These are phyloP conservation scores for Colletotrichum gloeosporioides DNA, from an alignment of 2,329 filamentous ascomycete genomes.

Conservation along the genomic window DNA sequence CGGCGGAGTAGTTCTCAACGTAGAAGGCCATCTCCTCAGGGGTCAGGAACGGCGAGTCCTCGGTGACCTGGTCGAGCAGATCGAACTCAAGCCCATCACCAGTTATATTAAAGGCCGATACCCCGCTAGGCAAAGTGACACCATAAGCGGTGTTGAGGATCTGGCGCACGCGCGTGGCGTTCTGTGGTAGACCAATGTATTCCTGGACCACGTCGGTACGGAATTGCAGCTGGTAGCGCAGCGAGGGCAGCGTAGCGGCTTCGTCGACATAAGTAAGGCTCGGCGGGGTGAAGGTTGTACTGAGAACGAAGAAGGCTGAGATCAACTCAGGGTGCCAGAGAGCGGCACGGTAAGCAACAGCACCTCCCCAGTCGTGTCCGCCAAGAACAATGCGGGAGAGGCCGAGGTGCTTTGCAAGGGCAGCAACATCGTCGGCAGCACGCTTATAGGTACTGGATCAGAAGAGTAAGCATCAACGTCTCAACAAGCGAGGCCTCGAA, in stretches of 20 bases:
- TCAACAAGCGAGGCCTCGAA: not conserved
- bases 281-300: conserved; percentile 71
- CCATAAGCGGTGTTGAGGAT: conserved; percentile 74
- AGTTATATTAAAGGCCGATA: conserved; percentile 56
- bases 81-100: conserved; percentile 65
- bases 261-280: conserved; percentile 53
- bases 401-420: conserved; percentile 61
- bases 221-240: conserved; percentile 79
- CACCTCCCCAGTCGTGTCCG: conserved; percentile 85
- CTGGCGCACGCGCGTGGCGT: conserved; percentile 62
- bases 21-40: conserved; percentile 80
- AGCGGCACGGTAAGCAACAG: conserved; percentile 71
- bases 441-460: conserved; percentile 69
- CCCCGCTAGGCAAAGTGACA: conserved; percentile 57
- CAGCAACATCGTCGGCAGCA: conserved; percentile 72
- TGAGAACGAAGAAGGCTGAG: conserved; percentile 73
- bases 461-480: not conserved
- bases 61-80: conserved; percentile 54
- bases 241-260: conserved; percentile 66
- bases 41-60: conserved; percentile 63
- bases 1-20: conserved; percentile 69
- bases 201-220: conserved; percentile 58
- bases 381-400: conserved; percentile 69
- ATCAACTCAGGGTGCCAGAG: conserved; percentile 73
- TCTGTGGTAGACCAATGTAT: conserved; percentile 33